Percentiles rank a stretch among this genome's conserved stretches.
Evolutionary conservation across 208 protist species (phyloP).

Genomic region (Crithidia bombi): DNA sequence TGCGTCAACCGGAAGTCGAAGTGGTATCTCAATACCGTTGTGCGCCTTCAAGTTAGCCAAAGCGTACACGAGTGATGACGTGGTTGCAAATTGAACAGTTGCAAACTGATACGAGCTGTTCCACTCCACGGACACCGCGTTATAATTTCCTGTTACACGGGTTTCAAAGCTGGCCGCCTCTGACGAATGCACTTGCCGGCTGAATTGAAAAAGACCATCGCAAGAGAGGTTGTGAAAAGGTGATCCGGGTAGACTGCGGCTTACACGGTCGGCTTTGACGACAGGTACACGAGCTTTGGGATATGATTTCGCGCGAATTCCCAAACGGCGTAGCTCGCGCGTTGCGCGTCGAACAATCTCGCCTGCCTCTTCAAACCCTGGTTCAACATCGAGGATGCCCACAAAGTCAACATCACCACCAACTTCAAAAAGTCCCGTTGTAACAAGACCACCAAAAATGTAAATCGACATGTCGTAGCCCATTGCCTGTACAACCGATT

Average conservation of each 20-base stretch:
- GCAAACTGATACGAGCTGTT: conserved; percentile 78
- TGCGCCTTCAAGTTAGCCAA: conserved; percentile 74
- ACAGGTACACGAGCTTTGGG: conserved; percentile 87
- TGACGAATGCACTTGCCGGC: conserved; percentile 45
- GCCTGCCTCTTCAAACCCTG: conserved; percentile 74
- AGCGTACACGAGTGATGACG: conserved; percentile 65
- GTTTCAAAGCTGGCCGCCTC: conserved; percentile 60
- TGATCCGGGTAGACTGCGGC: conserved; percentile 75
- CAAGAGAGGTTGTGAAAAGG: conserved; percentile 71
- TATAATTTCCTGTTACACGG: conserved; percentile 61
- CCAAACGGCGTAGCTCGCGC: conserved; percentile 75
- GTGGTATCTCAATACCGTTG: conserved; percentile 75
- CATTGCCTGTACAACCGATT: conserved; percentile 74
- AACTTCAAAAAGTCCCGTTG: conserved; percentile 77
- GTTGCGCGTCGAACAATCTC: conserved; percentile 73
- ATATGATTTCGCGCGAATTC: conserved; percentile 64
- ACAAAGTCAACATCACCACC: conserved; percentile 92
- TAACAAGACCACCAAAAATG: conserved; percentile 88
- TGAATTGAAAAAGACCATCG: conserved; percentile 88
- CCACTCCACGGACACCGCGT: conserved; percentile 74
- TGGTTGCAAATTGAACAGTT: conserved; percentile 74
- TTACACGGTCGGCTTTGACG: conserved; percentile 82
- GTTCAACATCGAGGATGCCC: conserved; percentile 85
- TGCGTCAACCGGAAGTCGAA: conserved; percentile 81
- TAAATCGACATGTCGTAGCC: conserved; percentile 89